These are phyloP conservation scores for Neltuma alba DNA, from an alignment of 306 rosid species.

Conservation along the genomic window DNA sequence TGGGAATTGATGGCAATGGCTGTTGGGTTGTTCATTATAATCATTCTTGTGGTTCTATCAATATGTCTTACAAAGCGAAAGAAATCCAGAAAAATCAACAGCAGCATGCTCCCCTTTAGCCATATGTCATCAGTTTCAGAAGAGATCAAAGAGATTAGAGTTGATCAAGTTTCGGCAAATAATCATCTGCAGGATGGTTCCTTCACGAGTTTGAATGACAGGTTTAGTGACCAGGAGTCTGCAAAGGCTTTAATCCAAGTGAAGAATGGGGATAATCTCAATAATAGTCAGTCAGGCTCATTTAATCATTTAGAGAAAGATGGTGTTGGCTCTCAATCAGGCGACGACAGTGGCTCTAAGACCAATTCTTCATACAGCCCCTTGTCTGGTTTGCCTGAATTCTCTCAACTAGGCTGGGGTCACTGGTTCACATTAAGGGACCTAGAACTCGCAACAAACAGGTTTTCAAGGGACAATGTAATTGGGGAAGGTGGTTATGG, in stretches of 20 bases:
- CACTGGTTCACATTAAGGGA: slow-evolving; percentile 97
- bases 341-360: slow-evolving; percentile 61
- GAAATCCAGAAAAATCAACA: slow-evolving; percentile 70
- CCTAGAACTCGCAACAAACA: slow-evolving; percentile 84
- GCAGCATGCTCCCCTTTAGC: slow-evolving; percentile 59
- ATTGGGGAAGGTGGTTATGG: slow-evolving; percentile 99
- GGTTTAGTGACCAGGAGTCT: slow-evolving; percentile 62
- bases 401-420: slow-evolving; percentile 98
- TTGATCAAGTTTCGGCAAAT: slow-evolving; percentile 77
- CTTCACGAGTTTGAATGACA: slow-evolving; percentile 57
- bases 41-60: slow-evolving; percentile 72
- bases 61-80: slow-evolving; percentile 76
- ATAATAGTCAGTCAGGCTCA: slow-evolving; percentile 76
- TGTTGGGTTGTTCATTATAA: slow-evolving; percentile 69
- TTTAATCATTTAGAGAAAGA: slow-evolving; percentile 65
- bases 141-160: slow-evolving; percentile 85
- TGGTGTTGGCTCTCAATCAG: slow-evolving; percentile 62
- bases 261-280: slow-evolving; percentile 63
- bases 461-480: slow-evolving; percentile 79
- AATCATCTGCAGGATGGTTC: slow-evolving; percentile 42
- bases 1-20: slow-evolving; percentile 80
- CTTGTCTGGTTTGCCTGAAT: slow-evolving; percentile 82
- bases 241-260: slow-evolving; percentile 67
- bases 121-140: slow-evolving; percentile 66
- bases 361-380: slow-evolving; percentile 52